These are phyloP conservation scores for Russula olivacea DNA, from an alignment of 768 basidiomycete genomes.

Conservation along the genomic window DNA sequence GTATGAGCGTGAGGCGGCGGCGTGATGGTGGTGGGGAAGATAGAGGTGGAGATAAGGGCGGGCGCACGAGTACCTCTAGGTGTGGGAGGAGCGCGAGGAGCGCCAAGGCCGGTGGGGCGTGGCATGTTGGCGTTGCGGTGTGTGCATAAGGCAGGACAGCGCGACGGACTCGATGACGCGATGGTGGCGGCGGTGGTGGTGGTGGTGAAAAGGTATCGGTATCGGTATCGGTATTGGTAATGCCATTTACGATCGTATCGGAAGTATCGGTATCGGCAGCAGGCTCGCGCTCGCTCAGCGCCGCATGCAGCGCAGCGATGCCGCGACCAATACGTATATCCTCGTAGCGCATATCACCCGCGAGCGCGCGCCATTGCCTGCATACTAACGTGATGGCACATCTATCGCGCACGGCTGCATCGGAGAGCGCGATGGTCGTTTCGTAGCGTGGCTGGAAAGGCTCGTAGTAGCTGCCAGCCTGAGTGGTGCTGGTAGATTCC, in stretches of 20 bases:
- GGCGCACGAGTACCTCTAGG: slow-evolving; percentile 24
- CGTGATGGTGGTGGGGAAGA: not conserved
- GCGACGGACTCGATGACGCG: slow-evolving; percentile 19
- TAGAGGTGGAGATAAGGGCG: not conserved
- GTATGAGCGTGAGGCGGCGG: not conserved
- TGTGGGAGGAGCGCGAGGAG: slow-evolving; percentile 14
- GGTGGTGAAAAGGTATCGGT: no score
- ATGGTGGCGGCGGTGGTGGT: no score
- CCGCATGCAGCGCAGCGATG: slow-evolving; percentile 7
- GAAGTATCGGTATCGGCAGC: no score
- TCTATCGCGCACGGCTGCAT: slow-evolving; percentile 13
- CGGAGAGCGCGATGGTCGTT: not conserved
- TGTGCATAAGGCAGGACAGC: slow-evolving; percentile 18
- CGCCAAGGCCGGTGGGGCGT: slow-evolving; percentile 6
- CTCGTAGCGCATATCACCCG: slow-evolving; percentile 19
- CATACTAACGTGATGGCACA: slow-evolving; percentile 18
- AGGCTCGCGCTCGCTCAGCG: not conserved
- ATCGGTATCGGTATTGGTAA: no score
- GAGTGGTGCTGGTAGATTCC: no score
- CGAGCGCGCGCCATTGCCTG: slow-evolving; percentile 19
- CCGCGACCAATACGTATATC: slow-evolving; percentile 21
- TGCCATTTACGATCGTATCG: no score
- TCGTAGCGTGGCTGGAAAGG: slow-evolving; percentile 12
- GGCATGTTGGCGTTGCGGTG: slow-evolving; percentile 10
- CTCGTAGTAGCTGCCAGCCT: not conserved